Evolutionary conservation across 2,329 filamentous ascomycete species (phyloP).

Genomic region (Hypoxylon sp.): DNA sequence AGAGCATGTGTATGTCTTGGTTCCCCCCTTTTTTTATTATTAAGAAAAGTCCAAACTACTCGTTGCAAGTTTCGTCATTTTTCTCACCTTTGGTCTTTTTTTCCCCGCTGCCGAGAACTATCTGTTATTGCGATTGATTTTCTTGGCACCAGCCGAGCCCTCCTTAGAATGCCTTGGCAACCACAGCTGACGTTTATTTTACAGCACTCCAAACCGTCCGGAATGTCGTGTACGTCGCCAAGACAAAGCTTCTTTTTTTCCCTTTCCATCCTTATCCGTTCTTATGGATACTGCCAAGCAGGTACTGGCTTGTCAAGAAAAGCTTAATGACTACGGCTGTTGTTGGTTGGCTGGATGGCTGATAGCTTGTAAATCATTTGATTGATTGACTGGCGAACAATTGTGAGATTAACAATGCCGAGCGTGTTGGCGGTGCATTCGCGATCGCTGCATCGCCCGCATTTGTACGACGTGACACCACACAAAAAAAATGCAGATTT

Average conservation of each 20-base stretch:
- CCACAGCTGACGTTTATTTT: slow-evolving; percentile 52
- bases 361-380: slow-evolving; percentile 27
- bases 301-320: slow-evolving; percentile 32
- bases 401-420: slow-evolving; percentile 24
- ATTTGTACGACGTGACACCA: slow-evolving; percentile 41
- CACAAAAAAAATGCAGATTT: slow-evolving; percentile 22
- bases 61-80: slow-evolving; percentile 27
- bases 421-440: slow-evolving; percentile 35
- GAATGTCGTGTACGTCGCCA: slow-evolving; percentile 57
- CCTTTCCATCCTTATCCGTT: slow-evolving; percentile 17
- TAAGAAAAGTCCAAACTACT: slow-evolving; percentile 13
- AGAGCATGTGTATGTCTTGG: slow-evolving; percentile 54
- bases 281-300: slow-evolving; percentile 43
- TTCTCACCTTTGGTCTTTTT: slow-evolving; percentile 21
- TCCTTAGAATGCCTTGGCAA: slow-evolving; percentile 54
- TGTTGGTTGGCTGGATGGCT: slow-evolving; percentile 34
- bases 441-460: slow-evolving; percentile 39
- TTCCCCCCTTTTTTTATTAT: slow-evolving; percentile 28
- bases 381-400: slow-evolving; percentile 34
- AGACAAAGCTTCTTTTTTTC: slow-evolving; percentile 51
- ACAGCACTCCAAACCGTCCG: slow-evolving; percentile 56
- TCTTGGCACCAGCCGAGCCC: slow-evolving; percentile 55
- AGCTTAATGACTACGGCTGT: slow-evolving; percentile 40
- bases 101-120: slow-evolving; percentile 46
- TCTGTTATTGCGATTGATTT: slow-evolving; percentile 43